Base-by-base conservation (phyloP, 1,139 yeast genomes). In the Debaryomyces subglobosus region DNA sequence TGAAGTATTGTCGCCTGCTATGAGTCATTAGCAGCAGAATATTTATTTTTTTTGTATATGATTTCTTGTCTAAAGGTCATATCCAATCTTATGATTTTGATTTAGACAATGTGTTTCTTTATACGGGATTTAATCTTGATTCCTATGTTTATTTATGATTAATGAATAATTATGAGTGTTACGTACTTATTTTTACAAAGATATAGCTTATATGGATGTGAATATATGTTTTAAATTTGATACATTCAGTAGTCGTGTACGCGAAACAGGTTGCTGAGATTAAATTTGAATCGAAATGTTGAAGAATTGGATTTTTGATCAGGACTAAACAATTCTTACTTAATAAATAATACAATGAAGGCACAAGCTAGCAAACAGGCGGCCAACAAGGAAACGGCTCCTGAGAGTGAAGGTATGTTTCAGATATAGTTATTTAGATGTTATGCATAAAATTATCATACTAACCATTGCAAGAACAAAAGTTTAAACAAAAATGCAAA, bases 401-500 rank as follows among this genome's bases (percentile, higher is more conserved):
- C 76, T 4, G 78, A 73, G 43, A 71, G 74, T 49, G 78, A 73
- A 63, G 77, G 78, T 70, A 70, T 50, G 78, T 67, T 13, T 18
- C 16, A 29, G 10, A 9, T 8, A 15, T 20, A 10, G n/a, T 30
- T 13, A 12, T 10, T 7, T 16, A 15, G 7, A n/a, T 12, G 4
- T 18, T n/a, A 15, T 9, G 16, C 16, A 24, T 18, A 13, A 10
- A 27, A 24, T 36, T 37, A 23, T 27, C 7, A 16, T 46, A 53
- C 53, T 56, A 55, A 54, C 54, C 13, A 13, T 35, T 6, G 24
- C 8, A 47, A 69, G 81, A 75, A 52, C 74, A 73, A 55, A 67
- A 72, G 47, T 69, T 75, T 54, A 79, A 78, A 56, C 82, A 81
- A 56, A 86, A 86, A 65, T 86, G 94, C 64, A 76, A 77, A 56